Conservation (phyloP, 345 rosid species). For the Melaleuca alternifolia region DNA sequence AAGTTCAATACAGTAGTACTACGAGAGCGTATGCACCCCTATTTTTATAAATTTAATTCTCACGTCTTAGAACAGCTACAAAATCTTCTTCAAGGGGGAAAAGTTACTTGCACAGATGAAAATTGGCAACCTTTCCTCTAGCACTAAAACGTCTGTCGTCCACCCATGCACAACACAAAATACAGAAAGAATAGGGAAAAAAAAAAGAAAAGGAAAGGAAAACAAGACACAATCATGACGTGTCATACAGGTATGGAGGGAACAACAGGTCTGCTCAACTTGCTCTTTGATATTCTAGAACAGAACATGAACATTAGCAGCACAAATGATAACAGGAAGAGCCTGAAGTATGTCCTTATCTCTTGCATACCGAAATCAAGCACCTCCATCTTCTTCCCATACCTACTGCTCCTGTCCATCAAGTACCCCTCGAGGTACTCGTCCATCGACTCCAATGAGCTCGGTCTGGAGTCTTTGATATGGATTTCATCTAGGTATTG, state of each 20-base stretch:
- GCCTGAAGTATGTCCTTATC: slow-evolving; percentile 90
- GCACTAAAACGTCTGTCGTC: not conserved
- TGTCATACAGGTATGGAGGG: slow-evolving; percentile 18
- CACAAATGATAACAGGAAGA: slow-evolving; percentile 78
- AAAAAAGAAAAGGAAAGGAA: too few species aligned
- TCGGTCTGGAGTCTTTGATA: slow-evolving; percentile 26
- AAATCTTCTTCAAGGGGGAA: not conserved
- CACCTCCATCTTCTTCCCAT: slow-evolving; percentile 83
- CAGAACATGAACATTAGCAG: slow-evolving; percentile 89
- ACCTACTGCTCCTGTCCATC: slow-evolving; percentile 72
- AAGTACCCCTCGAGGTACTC: slow-evolving; percentile 88
- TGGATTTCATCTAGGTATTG: slow-evolving; percentile 23
- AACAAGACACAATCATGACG: not conserved
- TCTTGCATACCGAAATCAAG: slow-evolving; percentile 94
- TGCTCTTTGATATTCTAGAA: slow-evolving; percentile 80
- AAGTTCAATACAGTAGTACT: not conserved
- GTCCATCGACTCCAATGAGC: slow-evolving; percentile 77
- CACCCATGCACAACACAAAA: not conserved
- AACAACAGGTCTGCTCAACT: slow-evolving; percentile 48
- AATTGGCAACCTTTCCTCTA: not conserved
- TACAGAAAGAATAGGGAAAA: not conserved
- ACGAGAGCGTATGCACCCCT: not conserved
- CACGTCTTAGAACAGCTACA: not conserved
- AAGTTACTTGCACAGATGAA: not conserved
- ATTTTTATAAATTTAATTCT: not conserved